A percentile compares a stretch with the other conserved stretches of the same genome.
Conservation (phyloP, 345 rosid species). For the Pistacia vera region DNA sequence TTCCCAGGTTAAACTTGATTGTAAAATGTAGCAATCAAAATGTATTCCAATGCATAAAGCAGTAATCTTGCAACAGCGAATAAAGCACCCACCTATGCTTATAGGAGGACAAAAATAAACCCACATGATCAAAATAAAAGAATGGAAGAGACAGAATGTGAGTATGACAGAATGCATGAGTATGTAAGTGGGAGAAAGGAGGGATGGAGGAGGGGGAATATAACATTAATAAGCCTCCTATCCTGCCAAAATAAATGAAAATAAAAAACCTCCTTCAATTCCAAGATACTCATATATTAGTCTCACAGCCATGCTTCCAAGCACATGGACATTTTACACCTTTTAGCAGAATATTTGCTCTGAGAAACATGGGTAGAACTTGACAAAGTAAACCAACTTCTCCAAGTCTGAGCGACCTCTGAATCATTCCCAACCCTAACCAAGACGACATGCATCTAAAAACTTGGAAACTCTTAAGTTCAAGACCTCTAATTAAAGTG, state of each 20-base stretch:
- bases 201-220: too few relatives aligned
- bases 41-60: background rate
- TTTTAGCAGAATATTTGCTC: background rate
- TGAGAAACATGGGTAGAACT: background rate
- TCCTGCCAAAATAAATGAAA: background rate
- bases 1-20: background rate
- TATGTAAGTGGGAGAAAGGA: background rate
- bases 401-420: background rate
- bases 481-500: background rate
- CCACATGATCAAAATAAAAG: background rate
- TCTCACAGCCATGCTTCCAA: background rate
- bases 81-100: background rate
- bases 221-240: background rate
- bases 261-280: background rate
- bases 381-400: background rate
- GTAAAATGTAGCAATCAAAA: conserved; percentile 3
- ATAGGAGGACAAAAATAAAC: background rate
- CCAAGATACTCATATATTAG: background rate
- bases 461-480: background rate
- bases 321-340: background rate
- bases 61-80: background rate
- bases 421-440: background rate
- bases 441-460: background rate
- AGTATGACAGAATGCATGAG: background rate
- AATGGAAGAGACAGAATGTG: too few relatives aligned